Evolutionary conservation across 805 yeast species (phyloP).

Genomic region (Ogataea pignaliae): DNA sequence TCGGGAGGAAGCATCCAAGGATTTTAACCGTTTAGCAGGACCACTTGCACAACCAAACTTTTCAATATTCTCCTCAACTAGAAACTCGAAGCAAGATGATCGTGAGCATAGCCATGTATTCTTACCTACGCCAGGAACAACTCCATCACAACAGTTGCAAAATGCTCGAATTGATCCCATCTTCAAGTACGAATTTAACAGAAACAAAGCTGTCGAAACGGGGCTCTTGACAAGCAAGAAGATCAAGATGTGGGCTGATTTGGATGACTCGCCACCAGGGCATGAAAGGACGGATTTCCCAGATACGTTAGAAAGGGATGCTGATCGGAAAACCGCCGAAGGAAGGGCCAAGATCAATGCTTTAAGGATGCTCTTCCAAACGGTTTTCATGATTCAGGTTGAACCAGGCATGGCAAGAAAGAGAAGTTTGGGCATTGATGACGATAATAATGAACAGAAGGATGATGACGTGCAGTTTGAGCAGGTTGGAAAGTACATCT

Average conservation of each 20-base stretch:
- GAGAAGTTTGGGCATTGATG: background rate
- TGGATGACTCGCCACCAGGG: constrained; percentile 47
- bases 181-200: constrained; percentile 25
- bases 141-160: constrained; percentile 19
- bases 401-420: background rate
- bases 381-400: constrained; percentile 29
- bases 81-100: background rate
- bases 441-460: background rate
- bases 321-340: constrained; percentile 29
- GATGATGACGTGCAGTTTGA: constrained; percentile 8
- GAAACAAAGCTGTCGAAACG: constrained; percentile 15
- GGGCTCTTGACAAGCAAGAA: constrained; percentile 19
- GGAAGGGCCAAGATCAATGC: constrained; percentile 35
- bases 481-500: constrained; percentile 39
- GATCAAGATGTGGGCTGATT: constrained; percentile 25
- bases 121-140: constrained; percentile 22
- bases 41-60: constrained; percentile 9
- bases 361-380: constrained; percentile 39
- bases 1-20: constrained; percentile 16
- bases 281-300: constrained; percentile 59
- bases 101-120: background rate
- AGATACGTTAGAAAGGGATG: constrained; percentile 43
- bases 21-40: constrained; percentile 23
- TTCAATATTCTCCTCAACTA: constrained; percentile 9
- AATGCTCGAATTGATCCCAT: constrained; percentile 22